Conservation (phyloP, 1,284 basidiomycete genomes). For the Coniferiporia weirii region DNA sequence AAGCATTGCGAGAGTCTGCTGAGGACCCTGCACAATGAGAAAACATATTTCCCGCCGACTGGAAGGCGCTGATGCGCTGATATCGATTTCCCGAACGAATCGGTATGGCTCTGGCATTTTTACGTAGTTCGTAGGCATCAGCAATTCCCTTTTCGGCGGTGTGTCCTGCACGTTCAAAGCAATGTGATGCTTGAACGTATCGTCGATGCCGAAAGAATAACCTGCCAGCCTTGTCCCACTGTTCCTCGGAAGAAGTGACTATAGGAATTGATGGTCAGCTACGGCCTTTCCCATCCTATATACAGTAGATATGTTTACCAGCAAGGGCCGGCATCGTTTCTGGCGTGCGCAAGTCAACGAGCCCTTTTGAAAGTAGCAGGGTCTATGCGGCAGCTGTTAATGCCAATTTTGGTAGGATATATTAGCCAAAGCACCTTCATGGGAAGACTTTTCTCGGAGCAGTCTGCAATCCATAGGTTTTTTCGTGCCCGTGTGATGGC, state of each 20-base stretch:
- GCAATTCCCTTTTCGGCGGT: constrained; percentile 42
- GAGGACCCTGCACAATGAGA: constrained; percentile 32
- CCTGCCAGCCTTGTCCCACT: constrained; percentile 52
- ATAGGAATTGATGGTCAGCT: background rate
- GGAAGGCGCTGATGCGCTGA: constrained; percentile 34
- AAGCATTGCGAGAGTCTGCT: constrained; percentile 31
- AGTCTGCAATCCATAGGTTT: constrained; percentile 63
- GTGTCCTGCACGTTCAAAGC: constrained; percentile 50
- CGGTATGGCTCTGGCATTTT: constrained; percentile 35
- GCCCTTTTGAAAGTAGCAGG: constrained; percentile 41
- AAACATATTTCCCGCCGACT: constrained; percentile 46
- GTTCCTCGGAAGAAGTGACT: constrained; percentile 39
- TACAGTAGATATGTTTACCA: constrained; percentile 14
- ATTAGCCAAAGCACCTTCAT: constrained; percentile 44
- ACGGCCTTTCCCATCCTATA: background rate
- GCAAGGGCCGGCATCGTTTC: constrained; percentile 43
- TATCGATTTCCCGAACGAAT: constrained; percentile 26
- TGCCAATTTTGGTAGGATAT: background rate
- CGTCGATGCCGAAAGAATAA: constrained; percentile 49
- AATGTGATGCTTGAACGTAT: constrained; percentile 56
- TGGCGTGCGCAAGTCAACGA: constrained; percentile 40
- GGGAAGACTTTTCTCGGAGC: constrained; percentile 48
- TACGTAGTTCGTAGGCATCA: constrained; percentile 39
- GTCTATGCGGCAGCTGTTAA: constrained; percentile 28
- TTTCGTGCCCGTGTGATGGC: constrained; percentile 65